Percentiles rank a stretch among this genome's conserved stretches.
Conservation (phyloP, 2,329 filamentous ascomycete genomes). For the Stemphylium vesicarium region DNA sequence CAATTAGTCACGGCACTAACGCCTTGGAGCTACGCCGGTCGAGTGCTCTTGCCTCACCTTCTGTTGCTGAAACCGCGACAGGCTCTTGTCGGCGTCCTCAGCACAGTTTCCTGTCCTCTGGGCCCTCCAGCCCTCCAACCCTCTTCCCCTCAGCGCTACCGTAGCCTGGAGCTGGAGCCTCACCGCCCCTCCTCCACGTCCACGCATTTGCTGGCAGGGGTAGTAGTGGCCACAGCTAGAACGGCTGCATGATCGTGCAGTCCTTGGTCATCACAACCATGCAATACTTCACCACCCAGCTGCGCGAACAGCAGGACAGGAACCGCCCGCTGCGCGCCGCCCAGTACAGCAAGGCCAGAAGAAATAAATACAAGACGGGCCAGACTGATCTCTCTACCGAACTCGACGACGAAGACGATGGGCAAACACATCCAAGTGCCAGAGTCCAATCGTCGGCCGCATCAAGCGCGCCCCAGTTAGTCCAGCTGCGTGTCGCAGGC, state of each 20-base stretch:
- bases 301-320: conserved; percentile 35
- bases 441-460: conserved; percentile 25
- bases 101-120: background rate
- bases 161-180: background rate
- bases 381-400: conserved; percentile 20
- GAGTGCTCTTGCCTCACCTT: conserved; percentile 5
- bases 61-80: conserved; percentile 8
- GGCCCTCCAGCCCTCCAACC: no score
- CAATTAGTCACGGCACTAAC: conserved; percentile 9
- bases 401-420: conserved; percentile 22
- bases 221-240: background rate
- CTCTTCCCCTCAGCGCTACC: background rate
- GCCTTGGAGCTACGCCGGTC: background rate
- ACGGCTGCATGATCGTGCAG: conserved; percentile 11
- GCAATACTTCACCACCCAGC: conserved; percentile 44
- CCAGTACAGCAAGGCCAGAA: conserved; percentile 35
- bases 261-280: conserved; percentile 25
- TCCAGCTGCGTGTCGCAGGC: conserved; percentile 51
- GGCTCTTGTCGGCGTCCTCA: background rate
- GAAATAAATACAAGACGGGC: conserved; percentile 29
- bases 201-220: background rate
- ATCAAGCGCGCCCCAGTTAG: conserved; percentile 29
- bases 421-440: conserved; percentile 4
- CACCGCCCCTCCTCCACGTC: conserved; percentile 12
- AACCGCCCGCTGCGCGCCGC: conserved; percentile 41